A percentile compares a stretch with the other conserved stretches of the same genome.
Evolutionary conservation across 2,329 filamentous ascomycete genomes (phyloP).

Genomic region (Neonectria ditissima): DNA sequence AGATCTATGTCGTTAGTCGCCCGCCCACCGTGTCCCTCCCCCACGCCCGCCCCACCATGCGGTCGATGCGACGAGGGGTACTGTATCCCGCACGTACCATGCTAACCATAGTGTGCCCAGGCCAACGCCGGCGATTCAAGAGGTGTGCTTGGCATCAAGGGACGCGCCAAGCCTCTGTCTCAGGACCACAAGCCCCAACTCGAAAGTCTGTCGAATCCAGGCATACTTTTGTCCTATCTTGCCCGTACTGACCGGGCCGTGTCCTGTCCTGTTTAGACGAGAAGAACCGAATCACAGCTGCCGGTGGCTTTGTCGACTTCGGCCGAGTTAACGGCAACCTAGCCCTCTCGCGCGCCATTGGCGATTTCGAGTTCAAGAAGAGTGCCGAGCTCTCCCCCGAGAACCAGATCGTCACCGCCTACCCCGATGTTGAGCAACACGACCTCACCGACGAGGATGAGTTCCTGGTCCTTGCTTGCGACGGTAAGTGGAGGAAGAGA

Average conservation of each 20-base stretch:
- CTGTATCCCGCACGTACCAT: constrained; percentile 20
- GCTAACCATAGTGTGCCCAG: constrained; percentile 60
- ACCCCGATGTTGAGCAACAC: constrained; percentile 92
- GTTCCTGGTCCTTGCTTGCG: constrained; percentile 92
- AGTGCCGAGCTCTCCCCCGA: constrained; percentile 96
- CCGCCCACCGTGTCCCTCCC: constrained; percentile 29
- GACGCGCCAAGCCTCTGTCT: constrained; percentile 96
- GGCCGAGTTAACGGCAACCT: constrained; percentile 98
- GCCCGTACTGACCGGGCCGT: constrained; percentile 28
- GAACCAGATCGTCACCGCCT: constrained; percentile 98
- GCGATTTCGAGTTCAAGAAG: constrained; percentile 99
- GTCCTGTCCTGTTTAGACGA: constrained; percentile 70
- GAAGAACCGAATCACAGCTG: constrained; percentile 94
- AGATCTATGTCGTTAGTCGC: constrained; percentile 88
- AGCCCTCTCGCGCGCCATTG: constrained; percentile 94
- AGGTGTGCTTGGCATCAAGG: constrained; percentile 95
- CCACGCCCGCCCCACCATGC: constrained; percentile 31
- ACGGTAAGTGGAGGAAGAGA: constrained; percentile 70
- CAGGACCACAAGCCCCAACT: constrained; percentile 99
- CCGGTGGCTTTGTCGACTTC: constrained; percentile 98
- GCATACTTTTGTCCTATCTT: constrained; percentile 12
- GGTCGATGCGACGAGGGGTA: constrained; percentile 28
- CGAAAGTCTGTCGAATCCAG: constrained; percentile 74
- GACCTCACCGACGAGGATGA: constrained; percentile 94
- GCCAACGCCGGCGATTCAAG: constrained; percentile 97